phyloP scores from a whole-genome alignment of 176 grass and related monocot genomes.

The Pontederia crassipes region DNA sequence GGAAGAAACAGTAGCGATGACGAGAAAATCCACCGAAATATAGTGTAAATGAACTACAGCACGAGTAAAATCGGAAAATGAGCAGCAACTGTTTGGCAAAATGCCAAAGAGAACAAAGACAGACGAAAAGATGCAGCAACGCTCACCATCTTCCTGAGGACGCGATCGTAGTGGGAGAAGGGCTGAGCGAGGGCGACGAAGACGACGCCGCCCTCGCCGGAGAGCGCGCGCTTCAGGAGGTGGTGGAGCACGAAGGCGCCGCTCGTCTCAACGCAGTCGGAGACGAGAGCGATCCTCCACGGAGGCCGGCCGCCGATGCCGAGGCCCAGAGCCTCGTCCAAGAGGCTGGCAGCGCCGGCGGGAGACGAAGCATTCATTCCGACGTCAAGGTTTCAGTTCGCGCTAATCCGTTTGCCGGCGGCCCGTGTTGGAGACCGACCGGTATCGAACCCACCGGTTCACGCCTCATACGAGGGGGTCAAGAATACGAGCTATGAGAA shows the following conservation, averaged over 20 bases:
- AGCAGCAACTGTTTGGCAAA: conserved; percentile 11
- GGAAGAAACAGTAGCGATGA: too few relatives aligned
- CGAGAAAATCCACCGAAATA: too few relatives aligned
- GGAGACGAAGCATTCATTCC: too few relatives aligned
- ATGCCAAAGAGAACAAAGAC: too few relatives aligned
- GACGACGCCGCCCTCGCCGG: not conserved
- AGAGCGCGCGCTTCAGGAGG: conserved; percentile 29
- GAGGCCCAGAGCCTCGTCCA: conserved; percentile 44
- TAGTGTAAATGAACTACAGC: too few relatives aligned
- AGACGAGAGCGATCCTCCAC: conserved; percentile 39
- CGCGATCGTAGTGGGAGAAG: conserved; percentile 56
- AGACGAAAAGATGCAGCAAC: too few relatives aligned
- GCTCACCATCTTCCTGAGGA: conserved; percentile 53
- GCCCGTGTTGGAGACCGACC: too few relatives aligned
- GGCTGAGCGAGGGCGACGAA: conserved; percentile 41
- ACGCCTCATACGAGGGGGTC: too few relatives aligned
- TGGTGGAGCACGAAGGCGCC: conserved; percentile 56
- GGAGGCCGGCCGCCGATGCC: conserved; percentile 5
- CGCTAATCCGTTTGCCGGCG: too few relatives aligned
- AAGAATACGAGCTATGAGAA: too few relatives aligned
- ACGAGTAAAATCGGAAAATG: not conserved
- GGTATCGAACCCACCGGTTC: too few relatives aligned
- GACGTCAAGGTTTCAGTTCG: too few relatives aligned
- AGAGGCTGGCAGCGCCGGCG: conserved; percentile 16
- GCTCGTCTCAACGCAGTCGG: conserved; percentile 57